Base-by-base conservation (phyloP, 495 filamentous ascomycete genomes). In the Aspergillus coremiiformis region DNA sequence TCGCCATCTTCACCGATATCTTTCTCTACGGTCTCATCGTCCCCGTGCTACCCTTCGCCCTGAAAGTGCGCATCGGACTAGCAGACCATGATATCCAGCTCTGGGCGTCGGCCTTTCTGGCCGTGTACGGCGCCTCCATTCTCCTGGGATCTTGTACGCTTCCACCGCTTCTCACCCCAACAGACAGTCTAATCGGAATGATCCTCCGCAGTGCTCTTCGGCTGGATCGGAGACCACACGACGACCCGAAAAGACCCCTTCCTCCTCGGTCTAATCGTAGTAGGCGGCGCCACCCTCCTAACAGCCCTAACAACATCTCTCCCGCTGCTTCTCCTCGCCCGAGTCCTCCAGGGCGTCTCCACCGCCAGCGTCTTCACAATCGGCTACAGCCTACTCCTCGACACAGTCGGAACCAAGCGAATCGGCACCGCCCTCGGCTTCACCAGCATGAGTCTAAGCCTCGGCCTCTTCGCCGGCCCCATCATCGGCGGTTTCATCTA, bases 1-100 rank as follows among this genome's bases (percentile, higher is more conserved):
- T 44, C 10, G 42, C 20, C 12, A 14, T 32, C 17, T 37, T 53
- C 10, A 63, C 59, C n/a, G 64, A 66, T 39, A 55, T 62, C 12
- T 64, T 66, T 42, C 51, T 66, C 10, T 66, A 64, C 32, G 60
- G 63, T 29, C 47, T 69, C 6, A 55, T 67, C 6, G 64, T 67
- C 33, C 66, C 65, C 1, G 57, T 66, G 22, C 41, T 64, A 2
- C 63, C 63, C 4, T 62, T 59, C 41, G 54, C 56, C 10, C 53
- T 69, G 10, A 26, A 55, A 17, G 53, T 61, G 39, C 46, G 23
- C 2, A 29, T 45, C 4, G 43, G 43, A 0, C 24, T 30, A 2
- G 6, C 9, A 8, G 7, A 53, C 2, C 32, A 51, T 20, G 45
- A 64, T 19, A 46, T 67, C 1, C 55, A 57, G 23, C 17, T 8